Percentiles rank a stretch among this genome's conserved stretches.
Evolutionary conservation across 1,284 basidiomycete species (phyloP).

Genomic region (Nidula niveotomentosa): DNA sequence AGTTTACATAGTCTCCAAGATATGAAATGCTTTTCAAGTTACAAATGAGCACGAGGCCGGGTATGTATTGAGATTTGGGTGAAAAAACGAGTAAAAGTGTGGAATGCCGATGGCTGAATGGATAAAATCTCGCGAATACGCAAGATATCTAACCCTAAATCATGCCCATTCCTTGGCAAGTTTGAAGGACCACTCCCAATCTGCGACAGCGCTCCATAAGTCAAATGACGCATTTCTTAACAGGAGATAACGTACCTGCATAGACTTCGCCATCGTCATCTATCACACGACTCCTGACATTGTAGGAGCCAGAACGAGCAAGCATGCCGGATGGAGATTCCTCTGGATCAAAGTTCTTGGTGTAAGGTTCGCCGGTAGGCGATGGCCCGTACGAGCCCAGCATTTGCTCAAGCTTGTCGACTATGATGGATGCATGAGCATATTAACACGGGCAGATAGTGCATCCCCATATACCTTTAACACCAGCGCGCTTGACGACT

Average conservation of each 20-base stretch:
- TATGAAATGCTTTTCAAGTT: neutral
- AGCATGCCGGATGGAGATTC: conserved; percentile 82
- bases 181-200: conserved; percentile 84
- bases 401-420: conserved; percentile 90
- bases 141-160: neutral
- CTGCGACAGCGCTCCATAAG: conserved; percentile 30
- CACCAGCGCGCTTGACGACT: conserved; percentile 74
- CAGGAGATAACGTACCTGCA: conserved; percentile 52
- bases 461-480: conserved; percentile 49
- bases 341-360: conserved; percentile 74
- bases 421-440: conserved; percentile 34
- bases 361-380: conserved; percentile 57
- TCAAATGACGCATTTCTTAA: too few relatives aligned
- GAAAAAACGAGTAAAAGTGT: conserved; percentile 3
- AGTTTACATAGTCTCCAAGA: too few relatives aligned
- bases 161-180: conserved; percentile 76
- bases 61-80: conserved; percentile 1
- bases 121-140: too few relatives aligned
- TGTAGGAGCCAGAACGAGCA: conserved; percentile 77
- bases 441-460: neutral
- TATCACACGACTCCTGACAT: conserved; percentile 75
- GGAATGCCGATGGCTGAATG: too few relatives aligned
- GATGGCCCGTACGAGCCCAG: conserved; percentile 83
- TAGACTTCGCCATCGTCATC: conserved; percentile 82
- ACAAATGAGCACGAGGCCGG: neutral